Conservation (phyloP, 2,329 filamentous ascomycete species). For the Gnomoniopsis sp. region DNA sequence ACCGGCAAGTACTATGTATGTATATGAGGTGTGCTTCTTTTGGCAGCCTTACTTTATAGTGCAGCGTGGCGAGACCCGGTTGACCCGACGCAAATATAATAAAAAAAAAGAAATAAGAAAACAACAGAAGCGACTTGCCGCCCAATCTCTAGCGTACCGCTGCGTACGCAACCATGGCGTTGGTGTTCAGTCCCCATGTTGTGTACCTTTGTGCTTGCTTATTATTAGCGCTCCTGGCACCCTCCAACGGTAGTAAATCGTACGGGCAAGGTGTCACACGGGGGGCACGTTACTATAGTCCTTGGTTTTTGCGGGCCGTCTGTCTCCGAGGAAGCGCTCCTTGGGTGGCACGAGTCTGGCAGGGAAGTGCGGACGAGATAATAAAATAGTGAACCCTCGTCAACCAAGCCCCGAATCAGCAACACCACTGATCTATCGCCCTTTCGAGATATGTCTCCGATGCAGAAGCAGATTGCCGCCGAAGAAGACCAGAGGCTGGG, state of each 20-base stretch:
- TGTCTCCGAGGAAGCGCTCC: not conserved
- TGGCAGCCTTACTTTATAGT: not conserved
- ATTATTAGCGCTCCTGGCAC: not conserved
- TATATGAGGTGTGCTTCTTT: not conserved
- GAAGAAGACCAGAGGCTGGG: not conserved
- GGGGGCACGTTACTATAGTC: not conserved
- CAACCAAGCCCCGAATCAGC: conserved; percentile 6
- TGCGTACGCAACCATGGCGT: not conserved
- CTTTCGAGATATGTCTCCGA: conserved; percentile 16
- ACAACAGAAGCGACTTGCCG: conserved; percentile 4
- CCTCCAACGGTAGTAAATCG: not conserved
- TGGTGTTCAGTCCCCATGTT: no score
- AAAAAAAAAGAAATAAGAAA: no score
- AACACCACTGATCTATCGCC: conserved; percentile 8
- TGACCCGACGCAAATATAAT: no score
- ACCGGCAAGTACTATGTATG: not conserved
- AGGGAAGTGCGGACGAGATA: not conserved
- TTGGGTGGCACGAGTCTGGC: not conserved
- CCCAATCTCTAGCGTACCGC: conserved; percentile 2
- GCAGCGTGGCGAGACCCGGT: not conserved
- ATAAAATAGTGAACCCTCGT: not conserved
- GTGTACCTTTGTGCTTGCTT: not conserved
- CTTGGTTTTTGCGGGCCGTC: not conserved
- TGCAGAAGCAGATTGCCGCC: conserved; percentile 7
- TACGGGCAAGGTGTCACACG: not conserved